Evolutionary conservation across 1,284 basidiomycete species (phyloP), one percentile per base, ranked within the genome.

Genomic region (Porodaedalea pini): DNA sequence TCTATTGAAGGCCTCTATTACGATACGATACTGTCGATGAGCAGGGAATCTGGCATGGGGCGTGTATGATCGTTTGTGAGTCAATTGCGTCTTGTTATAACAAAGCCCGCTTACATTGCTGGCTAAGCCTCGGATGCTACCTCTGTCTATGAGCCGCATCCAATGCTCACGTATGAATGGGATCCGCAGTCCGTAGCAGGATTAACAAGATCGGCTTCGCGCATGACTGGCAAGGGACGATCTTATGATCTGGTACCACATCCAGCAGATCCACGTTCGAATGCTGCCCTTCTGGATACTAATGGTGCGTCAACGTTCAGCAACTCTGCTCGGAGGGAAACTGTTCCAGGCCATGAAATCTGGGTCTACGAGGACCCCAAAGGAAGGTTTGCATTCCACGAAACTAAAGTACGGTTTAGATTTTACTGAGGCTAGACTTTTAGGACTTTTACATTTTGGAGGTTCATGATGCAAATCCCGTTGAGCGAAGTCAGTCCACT

Each of bases 401-500:
- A 19, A 57, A 31, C 39, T 54, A 32, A 13, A 34, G 32, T 25
- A 36, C 32, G 37, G 31, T 27, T 43, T 15, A 4, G 2, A 7
- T n/a, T 10, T 31, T 27, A 32, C 17, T 25, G 25, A 34, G 19
- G 40, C n/a, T 39, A 23, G 40, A 29, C 23, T 29, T 21, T 10
- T 32, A 89, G 92, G 13, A 87, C 88, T 0, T 92, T 82, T 68
- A 93, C 92, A 1, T 99, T 99, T 75, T 98, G 94, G 92, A 81
- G 97, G 54, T 98, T 98, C 76, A 80, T 89, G 69, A 83, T 98
- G 56, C 83, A 89, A 64, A 80, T 99, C 56, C 92, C 92, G 4
- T 71, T 98, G 6, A 78, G 80, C 3, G 29, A 54, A 29, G 53
- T 54, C 6, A 23, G 43, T 53, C 15, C 71, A n/a, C 78, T 41